phyloP scores from a whole-genome alignment of 2,329 filamentous ascomycete genomes.

The Calonectria leucothoes region DNA sequence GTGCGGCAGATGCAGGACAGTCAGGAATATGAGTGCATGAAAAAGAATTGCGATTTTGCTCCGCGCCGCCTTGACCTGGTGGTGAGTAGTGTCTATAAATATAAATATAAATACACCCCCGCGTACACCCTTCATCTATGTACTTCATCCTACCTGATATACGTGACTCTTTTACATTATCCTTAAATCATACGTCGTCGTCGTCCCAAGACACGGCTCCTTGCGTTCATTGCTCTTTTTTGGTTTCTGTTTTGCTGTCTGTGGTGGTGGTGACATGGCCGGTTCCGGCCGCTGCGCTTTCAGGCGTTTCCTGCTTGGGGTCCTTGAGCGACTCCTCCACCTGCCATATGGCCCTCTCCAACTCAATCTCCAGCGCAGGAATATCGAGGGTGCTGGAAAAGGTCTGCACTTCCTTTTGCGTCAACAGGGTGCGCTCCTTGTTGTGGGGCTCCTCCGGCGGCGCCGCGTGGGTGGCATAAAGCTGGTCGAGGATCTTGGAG shows the following conservation, averaged over 20 bases:
- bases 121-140: slow-evolving; percentile 33
- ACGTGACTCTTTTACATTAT: slow-evolving; percentile 25
- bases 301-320: slow-evolving; percentile 37
- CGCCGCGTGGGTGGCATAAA: slow-evolving; percentile 70
- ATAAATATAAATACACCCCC: slow-evolving; percentile 37
- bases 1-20: background rate
- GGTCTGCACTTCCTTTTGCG: slow-evolving; percentile 64
- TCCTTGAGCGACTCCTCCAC: slow-evolving; percentile 66
- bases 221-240: slow-evolving; percentile 37
- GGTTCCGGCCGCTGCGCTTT: slow-evolving; percentile 24
- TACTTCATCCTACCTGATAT: slow-evolving; percentile 23
- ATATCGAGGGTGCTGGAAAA: slow-evolving; percentile 73
- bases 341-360: slow-evolving; percentile 82
- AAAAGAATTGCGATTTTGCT: slow-evolving; percentile 35
- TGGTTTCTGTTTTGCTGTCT: slow-evolving; percentile 24
- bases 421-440: slow-evolving; percentile 56
- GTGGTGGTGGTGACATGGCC: slow-evolving; percentile 17
- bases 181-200: slow-evolving; percentile 42
- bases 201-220: slow-evolving; percentile 28
- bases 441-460: slow-evolving; percentile 32
- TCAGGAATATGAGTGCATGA: slow-evolving; percentile 21
- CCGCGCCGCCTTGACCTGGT: slow-evolving; percentile 21
- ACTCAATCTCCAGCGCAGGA: slow-evolving; percentile 77
- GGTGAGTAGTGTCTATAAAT: slow-evolving; percentile 42
- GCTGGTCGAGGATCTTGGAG: slow-evolving; percentile 76